These are phyloP conservation scores for Dictyostelium gargantuum DNA, from an alignment of 208 protist species.

Conservation along the genomic window DNA sequence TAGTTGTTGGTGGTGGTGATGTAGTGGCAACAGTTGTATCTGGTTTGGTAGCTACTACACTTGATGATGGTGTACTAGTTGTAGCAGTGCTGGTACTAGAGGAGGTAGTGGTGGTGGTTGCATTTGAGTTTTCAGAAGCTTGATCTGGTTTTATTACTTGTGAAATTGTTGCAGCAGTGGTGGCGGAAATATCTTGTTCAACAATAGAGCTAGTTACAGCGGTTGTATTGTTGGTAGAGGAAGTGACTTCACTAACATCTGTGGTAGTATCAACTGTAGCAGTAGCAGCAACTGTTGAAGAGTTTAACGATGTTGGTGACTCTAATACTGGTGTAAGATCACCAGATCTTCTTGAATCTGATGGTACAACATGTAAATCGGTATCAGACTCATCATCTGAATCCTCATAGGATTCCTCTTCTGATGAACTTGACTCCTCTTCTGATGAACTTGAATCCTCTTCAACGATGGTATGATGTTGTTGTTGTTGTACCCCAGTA, in stretches of 20 bases:
- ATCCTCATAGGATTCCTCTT: neutral
- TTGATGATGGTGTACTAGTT: neutral
- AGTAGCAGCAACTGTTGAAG: neutral
- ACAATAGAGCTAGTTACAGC: neutral
- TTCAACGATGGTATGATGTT: neutral
- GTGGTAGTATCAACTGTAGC: neutral
- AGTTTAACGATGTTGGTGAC: neutral
- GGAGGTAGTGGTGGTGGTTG: neutral
- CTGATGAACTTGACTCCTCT: neutral
- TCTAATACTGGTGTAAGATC: neutral
- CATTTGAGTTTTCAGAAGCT: neutral
- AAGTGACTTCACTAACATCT: neutral
- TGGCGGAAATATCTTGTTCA: neutral
- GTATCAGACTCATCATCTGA: neutral
- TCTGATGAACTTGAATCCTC: neutral
- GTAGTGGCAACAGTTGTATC: neutral
- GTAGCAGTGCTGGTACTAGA: neutral
- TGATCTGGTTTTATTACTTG: neutral
- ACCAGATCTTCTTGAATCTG: neutral
- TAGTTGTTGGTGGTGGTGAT: neutral
- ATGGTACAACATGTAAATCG: neutral
- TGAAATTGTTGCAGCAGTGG: neutral
- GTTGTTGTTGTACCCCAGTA: neutral
- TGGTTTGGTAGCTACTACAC: neutral
- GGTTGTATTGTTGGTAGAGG: neutral